phyloP scores from a whole-genome alignment of 768 basidiomycete species.

The Boletales sp. region DNA sequence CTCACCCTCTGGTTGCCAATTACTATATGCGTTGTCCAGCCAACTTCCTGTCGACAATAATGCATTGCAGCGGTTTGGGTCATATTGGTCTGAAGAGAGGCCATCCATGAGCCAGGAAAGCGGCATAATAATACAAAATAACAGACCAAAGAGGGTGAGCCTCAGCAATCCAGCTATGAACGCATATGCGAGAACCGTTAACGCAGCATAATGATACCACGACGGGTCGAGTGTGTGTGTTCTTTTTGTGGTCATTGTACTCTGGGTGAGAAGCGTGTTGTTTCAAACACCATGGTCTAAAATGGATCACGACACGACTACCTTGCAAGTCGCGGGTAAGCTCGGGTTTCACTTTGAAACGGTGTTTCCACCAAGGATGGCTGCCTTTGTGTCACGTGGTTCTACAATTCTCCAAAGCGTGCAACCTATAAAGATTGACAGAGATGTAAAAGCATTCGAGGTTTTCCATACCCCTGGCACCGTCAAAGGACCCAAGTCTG shows the following conservation, averaged over 20 bases:
- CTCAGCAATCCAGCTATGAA: constrained; percentile 43
- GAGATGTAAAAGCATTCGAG: too few species aligned
- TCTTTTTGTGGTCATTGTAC: constrained; percentile 25
- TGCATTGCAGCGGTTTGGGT: constrained; percentile 70
- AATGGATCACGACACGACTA: too few species aligned
- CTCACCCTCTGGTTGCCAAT: constrained; percentile 85
- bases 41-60: constrained; percentile 72
- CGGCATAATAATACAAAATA: background rate
- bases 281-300: background rate
- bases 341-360: too few species aligned
- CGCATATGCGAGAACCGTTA: constrained; percentile 37
- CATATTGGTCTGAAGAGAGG: constrained; percentile 53
- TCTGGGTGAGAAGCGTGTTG: background rate
- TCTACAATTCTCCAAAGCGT: too few species aligned
- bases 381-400: too few species aligned
- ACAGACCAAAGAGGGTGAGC: constrained; percentile 43
- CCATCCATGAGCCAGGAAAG: constrained; percentile 1
- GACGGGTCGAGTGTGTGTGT: constrained; percentile 38
- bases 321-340: too few species aligned
- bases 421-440: too few species aligned
- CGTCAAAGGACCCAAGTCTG: too few species aligned
- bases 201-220: constrained; percentile 50
- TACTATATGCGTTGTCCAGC: constrained; percentile 61
- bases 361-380: too few species aligned
- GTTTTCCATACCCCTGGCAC: too few species aligned